Conservation (phyloP, 345 rosid species). For the Gynandropsis gynandra region DNA sequence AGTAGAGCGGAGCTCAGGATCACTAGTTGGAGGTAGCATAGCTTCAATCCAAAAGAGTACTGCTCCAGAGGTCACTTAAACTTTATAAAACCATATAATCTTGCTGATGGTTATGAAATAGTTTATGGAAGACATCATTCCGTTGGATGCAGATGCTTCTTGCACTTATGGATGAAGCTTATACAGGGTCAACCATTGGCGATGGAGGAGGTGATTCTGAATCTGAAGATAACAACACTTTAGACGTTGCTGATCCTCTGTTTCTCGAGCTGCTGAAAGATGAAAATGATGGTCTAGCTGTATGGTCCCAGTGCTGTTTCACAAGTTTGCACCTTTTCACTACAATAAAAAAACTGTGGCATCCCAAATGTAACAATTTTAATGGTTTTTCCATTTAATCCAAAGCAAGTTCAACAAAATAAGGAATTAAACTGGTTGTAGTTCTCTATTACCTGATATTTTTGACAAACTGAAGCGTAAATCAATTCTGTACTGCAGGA, state of each 20-base stretch:
- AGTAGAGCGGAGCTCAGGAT: slow-evolving; percentile 75
- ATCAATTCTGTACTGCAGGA: slow-evolving; percentile 47
- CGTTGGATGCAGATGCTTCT: slow-evolving; percentile 68
- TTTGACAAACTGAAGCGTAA: not conserved
- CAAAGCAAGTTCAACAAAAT: not conserved
- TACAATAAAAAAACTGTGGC: not conserved
- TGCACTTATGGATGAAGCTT: slow-evolving; percentile 99
- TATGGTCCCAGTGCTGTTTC: slow-evolving; percentile 31
- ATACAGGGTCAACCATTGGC: slow-evolving; percentile 91
- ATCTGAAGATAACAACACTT: slow-evolving; percentile 75
- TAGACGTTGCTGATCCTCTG: slow-evolving; percentile 78
- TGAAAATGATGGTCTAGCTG: slow-evolving; percentile 96
- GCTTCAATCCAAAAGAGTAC: slow-evolving; percentile 91
- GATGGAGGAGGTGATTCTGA: slow-evolving; percentile 88
- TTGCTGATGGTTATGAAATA: slow-evolving; percentile 12
- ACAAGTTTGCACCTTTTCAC: not conserved
- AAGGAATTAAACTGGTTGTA: not conserved
- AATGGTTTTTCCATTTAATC: too few relatives aligned
- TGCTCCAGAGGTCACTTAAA: slow-evolving; percentile 78
- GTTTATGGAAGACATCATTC: slow-evolving; percentile 12
- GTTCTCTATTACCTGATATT: not conserved
- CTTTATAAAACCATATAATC: slow-evolving; percentile 8
- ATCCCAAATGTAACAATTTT: not conserved
- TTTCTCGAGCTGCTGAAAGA: slow-evolving; percentile 97
- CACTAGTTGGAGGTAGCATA: slow-evolving; percentile 84